Conservation (phyloP, 768 basidiomycete species). For the Harrya chromipes region DNA sequence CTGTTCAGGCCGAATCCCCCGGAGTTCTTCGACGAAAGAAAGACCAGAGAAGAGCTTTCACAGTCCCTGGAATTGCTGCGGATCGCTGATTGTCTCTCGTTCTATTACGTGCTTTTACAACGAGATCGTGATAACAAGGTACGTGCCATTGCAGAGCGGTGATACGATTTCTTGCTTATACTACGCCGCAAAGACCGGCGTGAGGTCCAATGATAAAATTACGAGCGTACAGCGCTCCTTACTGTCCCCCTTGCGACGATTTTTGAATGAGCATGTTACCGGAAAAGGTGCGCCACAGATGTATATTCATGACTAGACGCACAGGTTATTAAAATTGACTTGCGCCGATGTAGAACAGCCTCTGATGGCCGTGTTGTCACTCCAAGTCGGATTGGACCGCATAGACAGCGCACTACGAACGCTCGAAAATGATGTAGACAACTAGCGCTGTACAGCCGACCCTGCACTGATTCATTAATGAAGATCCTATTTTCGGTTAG, state of each 20-base stretch:
- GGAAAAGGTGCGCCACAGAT: constrained; percentile 26
- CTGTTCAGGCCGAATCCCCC: constrained; percentile 57
- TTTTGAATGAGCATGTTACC: constrained; percentile 35
- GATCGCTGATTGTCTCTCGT: constrained; percentile 60
- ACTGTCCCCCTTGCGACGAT: constrained; percentile 42
- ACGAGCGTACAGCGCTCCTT: constrained; percentile 43
- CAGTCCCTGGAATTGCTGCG: constrained; percentile 58
- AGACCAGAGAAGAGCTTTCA: constrained; percentile 45
- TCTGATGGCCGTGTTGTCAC: constrained; percentile 33
- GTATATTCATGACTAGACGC: not conserved
- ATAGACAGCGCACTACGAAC: constrained; percentile 39
- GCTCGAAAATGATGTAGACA: constrained; percentile 5
- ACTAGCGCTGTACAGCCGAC: not conserved
- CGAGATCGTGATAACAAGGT: constrained; percentile 61
- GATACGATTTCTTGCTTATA: not conserved
- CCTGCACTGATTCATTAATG: constrained; percentile 8
- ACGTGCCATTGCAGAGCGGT: constrained; percentile 1
- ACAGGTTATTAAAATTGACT: not conserved
- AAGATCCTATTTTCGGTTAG: not conserved
- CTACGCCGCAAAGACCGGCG: constrained; percentile 42
- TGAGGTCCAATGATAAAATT: constrained; percentile 45
- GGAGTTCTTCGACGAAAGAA: constrained; percentile 41
- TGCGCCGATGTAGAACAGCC: constrained; percentile 22
- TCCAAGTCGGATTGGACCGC: constrained; percentile 49
- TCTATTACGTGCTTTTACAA: constrained; percentile 63